Percentiles rank a stretch among this genome's conserved stretches.
phyloP scores from a whole-genome alignment of 2,329 filamentous ascomycete genomes.

The Calonectria pteridis region DNA sequence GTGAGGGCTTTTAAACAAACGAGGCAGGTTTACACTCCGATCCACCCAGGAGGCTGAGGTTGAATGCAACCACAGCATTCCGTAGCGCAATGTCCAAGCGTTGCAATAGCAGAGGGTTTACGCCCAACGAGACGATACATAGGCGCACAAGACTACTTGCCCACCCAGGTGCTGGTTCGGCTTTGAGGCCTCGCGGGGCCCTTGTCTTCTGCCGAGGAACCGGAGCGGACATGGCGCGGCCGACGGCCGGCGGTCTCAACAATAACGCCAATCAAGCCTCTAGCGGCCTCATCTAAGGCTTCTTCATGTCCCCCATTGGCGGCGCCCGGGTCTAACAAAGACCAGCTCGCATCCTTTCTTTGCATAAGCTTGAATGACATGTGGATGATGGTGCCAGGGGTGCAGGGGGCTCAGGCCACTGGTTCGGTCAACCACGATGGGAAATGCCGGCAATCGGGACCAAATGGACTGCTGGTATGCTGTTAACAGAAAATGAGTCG shows the following conservation, averaged over 20 bases:
- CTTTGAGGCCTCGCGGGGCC: conserved; percentile 15
- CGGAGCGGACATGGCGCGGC: conserved; percentile 23
- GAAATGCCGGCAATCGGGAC: conserved; percentile 4
- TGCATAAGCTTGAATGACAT: conserved; percentile 30
- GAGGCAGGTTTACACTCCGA: conserved; percentile 10
- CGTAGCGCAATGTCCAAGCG: background rate
- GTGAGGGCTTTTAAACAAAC: conserved; percentile 10
- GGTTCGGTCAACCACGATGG: conserved; percentile 34
- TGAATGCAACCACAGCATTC: background rate
- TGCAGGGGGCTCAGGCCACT: conserved; percentile 41
- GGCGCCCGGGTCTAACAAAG: conserved; percentile 6
- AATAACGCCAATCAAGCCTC: conserved; percentile 33
- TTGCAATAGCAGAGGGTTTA: background rate
- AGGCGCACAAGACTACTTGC: conserved; percentile 29
- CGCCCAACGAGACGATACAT: background rate
- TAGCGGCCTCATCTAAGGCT: background rate
- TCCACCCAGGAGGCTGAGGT: conserved; percentile 7
- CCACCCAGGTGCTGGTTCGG: conserved; percentile 27
- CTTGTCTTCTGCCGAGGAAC: conserved; percentile 24
- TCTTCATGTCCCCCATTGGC: conserved; percentile 26
- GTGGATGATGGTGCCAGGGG: conserved; percentile 30
- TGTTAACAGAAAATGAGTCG: conserved; percentile 1
- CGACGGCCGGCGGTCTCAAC: conserved; percentile 19
- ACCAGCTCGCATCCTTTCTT: conserved; percentile 22
- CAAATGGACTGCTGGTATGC: background rate